These are phyloP conservation scores for Monilinia fructicola DNA, from an alignment of 2,329 filamentous ascomycete genomes.

Conservation along the genomic window DNA sequence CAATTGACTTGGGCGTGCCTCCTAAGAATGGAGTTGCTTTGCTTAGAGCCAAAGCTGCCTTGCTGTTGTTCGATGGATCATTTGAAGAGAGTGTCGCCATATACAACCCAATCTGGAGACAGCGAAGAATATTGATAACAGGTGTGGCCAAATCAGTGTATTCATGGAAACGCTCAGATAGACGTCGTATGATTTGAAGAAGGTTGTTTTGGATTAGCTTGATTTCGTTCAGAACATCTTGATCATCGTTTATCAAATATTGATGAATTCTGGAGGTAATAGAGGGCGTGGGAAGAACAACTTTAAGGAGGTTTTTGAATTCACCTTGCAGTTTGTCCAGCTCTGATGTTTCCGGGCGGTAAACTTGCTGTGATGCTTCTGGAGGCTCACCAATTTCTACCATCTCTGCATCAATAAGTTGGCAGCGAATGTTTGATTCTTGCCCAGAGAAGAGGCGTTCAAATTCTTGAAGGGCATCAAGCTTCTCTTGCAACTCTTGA, in stretches of 20 bases:
- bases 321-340: conserved; percentile 75
- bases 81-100: conserved; percentile 47
- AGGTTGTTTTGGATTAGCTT: conserved; percentile 55
- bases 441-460: conserved; percentile 68
- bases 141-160: conserved; percentile 86
- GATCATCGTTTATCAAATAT: conserved; percentile 38
- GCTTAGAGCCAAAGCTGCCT: conserved; percentile 42
- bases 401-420: conserved; percentile 63
- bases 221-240: conserved; percentile 46
- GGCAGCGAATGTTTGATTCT: conserved; percentile 63
- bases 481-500: conserved; percentile 53
- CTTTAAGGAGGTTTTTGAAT: conserved; percentile 71
- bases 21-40: conserved; percentile 56
- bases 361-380: conserved; percentile 62
- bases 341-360: conserved; percentile 67
- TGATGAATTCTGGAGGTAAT: conserved; percentile 25
- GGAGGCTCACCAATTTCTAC: conserved; percentile 64
- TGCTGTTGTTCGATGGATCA: conserved; percentile 21
- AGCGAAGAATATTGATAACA: conserved; percentile 74
- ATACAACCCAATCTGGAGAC: conserved; percentile 72
- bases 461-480: conserved; percentile 63
- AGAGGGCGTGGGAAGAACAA: conserved; percentile 32
- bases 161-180: conserved; percentile 67
- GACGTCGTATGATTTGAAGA: conserved; percentile 66
- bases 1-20: conserved; percentile 37